Percentiles rank a stretch among this genome's conserved stretches.
Conservation (phyloP, 495 filamentous ascomycete genomes). For the Penicillium roqueforti region DNA sequence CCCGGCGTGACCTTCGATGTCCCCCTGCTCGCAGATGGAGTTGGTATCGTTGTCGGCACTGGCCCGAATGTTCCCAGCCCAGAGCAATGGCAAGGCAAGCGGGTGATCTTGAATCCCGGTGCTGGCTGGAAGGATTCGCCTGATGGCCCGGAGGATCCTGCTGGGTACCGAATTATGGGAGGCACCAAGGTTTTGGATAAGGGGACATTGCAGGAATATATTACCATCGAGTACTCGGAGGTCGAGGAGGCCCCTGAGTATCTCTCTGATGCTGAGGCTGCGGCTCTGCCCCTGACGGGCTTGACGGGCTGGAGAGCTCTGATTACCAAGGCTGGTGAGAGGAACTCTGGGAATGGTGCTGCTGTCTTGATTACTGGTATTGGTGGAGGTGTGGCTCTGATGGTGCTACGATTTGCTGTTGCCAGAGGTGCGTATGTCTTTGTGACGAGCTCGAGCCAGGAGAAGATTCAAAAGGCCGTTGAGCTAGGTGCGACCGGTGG, state of each 20-base stretch:
- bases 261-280: conserved; percentile 66
- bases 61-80: conserved; percentile 49
- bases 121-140: conserved; percentile 69
- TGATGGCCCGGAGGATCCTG: conserved; percentile 65
- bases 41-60: conserved; percentile 61
- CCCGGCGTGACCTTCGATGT: conserved; percentile 71
- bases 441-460: conserved; percentile 61
- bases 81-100: conserved; percentile 54
- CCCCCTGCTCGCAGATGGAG: conserved; percentile 76
- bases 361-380: conserved; percentile 75
- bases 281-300: conserved; percentile 75
- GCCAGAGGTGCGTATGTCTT: conserved; percentile 61
- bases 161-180: conserved; percentile 66
- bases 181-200: conserved; percentile 56
- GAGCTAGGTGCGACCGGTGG: conserved; percentile 65
- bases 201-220: conserved; percentile 68
- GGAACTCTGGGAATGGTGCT: conserved; percentile 51
- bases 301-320: conserved; percentile 85
- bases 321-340: conserved; percentile 60
- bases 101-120: conserved; percentile 69
- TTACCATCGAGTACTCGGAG: conserved; percentile 64
- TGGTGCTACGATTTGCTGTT: conserved; percentile 65
- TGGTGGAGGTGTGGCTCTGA: conserved; percentile 73
- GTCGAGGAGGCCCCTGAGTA: conserved; percentile 71
- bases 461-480: conserved; percentile 61